Base-by-base conservation (phyloP, 1,284 basidiomycete genomes). In the Pisolithus thermaeus region DNA sequence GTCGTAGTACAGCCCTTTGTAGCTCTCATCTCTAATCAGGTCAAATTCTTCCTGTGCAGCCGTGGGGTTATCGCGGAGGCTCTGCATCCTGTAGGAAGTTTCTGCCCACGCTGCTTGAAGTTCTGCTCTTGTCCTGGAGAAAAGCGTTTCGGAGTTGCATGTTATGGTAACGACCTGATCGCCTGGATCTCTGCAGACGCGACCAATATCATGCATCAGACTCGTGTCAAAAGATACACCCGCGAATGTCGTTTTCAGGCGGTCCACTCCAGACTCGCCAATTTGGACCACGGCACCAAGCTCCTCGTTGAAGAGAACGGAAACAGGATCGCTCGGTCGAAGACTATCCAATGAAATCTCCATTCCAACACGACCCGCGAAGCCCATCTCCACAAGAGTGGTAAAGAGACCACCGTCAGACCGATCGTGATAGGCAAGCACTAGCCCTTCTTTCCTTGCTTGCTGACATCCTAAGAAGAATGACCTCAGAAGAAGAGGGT, bases 321-420 rank as follows among this genome's bases (percentile, higher is more conserved):
- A 76, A 18, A 92, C 69, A 1, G 80, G 76, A 53, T 86, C 79
- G 16, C 74, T 69, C 16, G 69, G 61, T 18, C 70, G 66, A n/a
- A 90, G 62, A 4, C 76, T 67, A 60, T 90, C 83, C 25, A 95
- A 70, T 48, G 77, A 77, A 51, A 95, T 67, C 50, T 84, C 75
- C 28, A 84, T 78, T 30, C 97, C 97, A 9, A 83, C 78, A 49
- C 87, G 83, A 23, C 93, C 95, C 6, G 96, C 94, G 62, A 99
- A 98, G 42, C 84, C 81, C 97, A 99, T 99, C 72, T 99, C 97
- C n/a, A 78, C 86, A 30, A 97, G 67, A 4, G 95, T 90, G 0
- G 91, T 87, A 68, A 99, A 88, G 35, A 99, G 73, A 43, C 96
- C 97, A 51, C 97, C 97, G 63, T 99, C 97, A 0, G 96, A 98